Evolutionary conservation across 164 flowering plant species (phyloP), one percentile per base, ranked within the genome.

Genomic region (Vitis rupestris): DNA sequence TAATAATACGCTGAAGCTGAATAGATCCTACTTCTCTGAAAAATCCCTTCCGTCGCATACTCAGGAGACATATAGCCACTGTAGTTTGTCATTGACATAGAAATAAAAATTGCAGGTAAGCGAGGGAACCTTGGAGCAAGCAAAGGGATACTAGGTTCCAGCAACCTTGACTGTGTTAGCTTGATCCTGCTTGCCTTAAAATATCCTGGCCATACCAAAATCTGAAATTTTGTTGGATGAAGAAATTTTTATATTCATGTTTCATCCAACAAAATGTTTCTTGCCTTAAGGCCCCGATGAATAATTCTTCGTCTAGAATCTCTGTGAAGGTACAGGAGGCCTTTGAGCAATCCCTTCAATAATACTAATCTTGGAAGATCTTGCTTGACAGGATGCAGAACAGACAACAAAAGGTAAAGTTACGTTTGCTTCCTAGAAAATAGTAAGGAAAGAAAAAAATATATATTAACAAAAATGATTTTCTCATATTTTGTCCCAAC

Each of bases 141-240:
- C 6, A 4, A 31, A 31, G 44, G 44, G 44, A 31, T 69, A 80
- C 83, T 78, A 78, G 37, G 84, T 83, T 50, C 86, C 86, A 2
- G 77, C 84, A 56, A 83, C 80, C 53, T 78, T 73, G 4, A 13
- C 59, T 4, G 79, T 79, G n/a, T 74, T 76, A 15, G 72, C 80
- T 50, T 83, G 83, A 67, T 81, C 75, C 48, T 83, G 67, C n/a
- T 77, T 73, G 62, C 74, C 82, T 63, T 77, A 77, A 19, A 83
- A 79, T 31, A 77, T 75, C 16, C 81, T 59, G 9, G 86, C 86
- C 81, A 82, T 67, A 7, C 82, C 84, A 65, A 82, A 79, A 52
- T 82, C 79, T 48, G 82, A 79, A 37, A 82, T 76, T 64, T 76
- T 23, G 27, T 23, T 23, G 27, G 27, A 23, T 23, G 27, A 23